Conservation (phyloP, 2,329 filamentous ascomycete species). For the Gyromitra esculenta region DNA sequence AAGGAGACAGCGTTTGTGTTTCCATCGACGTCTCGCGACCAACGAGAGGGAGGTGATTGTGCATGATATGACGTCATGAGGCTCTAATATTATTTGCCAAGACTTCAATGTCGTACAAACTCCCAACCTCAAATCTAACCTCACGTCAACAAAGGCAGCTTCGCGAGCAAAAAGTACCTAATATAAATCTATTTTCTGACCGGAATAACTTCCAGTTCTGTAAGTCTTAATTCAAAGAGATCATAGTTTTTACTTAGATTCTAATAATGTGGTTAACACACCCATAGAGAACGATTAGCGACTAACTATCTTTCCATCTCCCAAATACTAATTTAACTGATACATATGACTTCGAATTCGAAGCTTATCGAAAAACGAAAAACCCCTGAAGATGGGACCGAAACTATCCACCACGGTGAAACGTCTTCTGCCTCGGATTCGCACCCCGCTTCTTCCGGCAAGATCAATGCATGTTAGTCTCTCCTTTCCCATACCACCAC, state of each 20-base stretch:
- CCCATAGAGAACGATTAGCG: not conserved
- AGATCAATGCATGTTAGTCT: slow-evolving; percentile 20
- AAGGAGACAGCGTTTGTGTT: not conserved
- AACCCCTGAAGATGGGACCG: not conserved
- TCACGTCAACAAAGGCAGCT: slow-evolving; percentile 25
- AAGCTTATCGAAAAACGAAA: slow-evolving; percentile 20
- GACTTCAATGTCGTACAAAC: slow-evolving; percentile 6
- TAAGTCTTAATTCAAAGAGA: not conserved
- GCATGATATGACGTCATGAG: slow-evolving; percentile 31
- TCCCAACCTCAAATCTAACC: slow-evolving; percentile 21
- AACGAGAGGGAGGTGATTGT: slow-evolving; percentile 13
- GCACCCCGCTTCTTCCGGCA: not conserved
- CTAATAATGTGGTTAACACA: not conserved
- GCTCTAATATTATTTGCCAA: slow-evolving; percentile 13
- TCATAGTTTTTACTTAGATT: not conserved
- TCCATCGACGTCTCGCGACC: not conserved
- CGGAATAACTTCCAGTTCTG: not conserved
- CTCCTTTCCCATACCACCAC: too few relatives aligned
- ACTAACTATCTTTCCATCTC: not conserved
- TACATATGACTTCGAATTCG: slow-evolving; percentile 1
- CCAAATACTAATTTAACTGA: not conserved
- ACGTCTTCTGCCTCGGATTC: not conserved
- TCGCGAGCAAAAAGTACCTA: not conserved
- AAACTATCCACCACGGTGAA: not conserved
- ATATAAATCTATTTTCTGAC: not conserved